Evolutionary conservation across 208 protist species (phyloP), one percentile per base, ranked within the genome.

Genomic region (Leishmania lainsoni): DNA sequence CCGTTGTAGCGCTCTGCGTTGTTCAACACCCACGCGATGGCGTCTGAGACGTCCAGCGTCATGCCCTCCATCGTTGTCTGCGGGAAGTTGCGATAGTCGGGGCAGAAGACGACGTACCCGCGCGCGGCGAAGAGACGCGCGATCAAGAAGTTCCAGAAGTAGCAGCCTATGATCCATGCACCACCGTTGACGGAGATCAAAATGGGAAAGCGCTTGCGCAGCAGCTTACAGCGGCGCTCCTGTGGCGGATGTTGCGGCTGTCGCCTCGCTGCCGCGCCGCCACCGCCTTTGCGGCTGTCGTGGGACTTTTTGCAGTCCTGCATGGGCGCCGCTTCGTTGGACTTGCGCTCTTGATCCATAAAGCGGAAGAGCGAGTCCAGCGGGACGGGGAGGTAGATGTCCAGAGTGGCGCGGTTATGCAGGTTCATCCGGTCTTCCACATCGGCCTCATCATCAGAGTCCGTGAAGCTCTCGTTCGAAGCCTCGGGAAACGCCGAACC

Each of bases 31-130:
- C 94, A 98, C 61, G 81, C 84, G 68, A 98, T 90, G 59, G 95
- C 93, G 69, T 97, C 95, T 20, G 91, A 95, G 45, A 96, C 87
- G 83, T 98, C 95, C 42, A 94, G 85, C 81, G 91, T 92, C 95
- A 98, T 98, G 66, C 92, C 95, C 79, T 95, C 92, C 92, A 98
- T 92, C 77, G 90, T 91, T 52, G 91, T 96, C 87, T 97, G 93
- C 49, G 95, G 95, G 79, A 97, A 98, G 90, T 98, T 98, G 75
- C 95, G 93, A 87, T 98, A 98, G 91, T 98, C 95, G 20, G 95
- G 95, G 85, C 91, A 95, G 86, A 98, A 97, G 20, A 96, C 93
- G 48, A 97, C 81, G 87, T 95, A 96, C 58, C 95, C 95, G 51
- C 90, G 85, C 48, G 92, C 89, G 8, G 92, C 80, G 32, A 97